phyloP scores from a whole-genome alignment of 257 asterid genomes.

The Coffea eugenioides region DNA sequence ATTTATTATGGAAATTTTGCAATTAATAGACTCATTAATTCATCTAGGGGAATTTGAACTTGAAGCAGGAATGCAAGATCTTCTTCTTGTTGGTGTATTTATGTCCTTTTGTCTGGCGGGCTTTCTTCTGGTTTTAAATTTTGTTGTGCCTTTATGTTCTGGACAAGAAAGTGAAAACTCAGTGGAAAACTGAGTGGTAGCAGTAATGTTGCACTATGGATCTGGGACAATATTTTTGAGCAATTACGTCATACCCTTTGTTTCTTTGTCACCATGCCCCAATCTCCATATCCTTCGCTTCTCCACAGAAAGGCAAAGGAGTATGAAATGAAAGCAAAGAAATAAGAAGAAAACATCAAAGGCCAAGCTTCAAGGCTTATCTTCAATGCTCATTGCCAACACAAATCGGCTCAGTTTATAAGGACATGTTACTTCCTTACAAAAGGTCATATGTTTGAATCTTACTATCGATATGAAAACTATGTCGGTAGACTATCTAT shows the following conservation, averaged over 20 bases:
- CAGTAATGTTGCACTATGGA: background rate
- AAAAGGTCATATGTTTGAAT: too few species aligned
- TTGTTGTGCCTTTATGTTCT: background rate
- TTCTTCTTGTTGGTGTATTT: background rate
- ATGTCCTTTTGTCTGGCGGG: background rate
- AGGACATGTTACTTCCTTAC: too few species aligned
- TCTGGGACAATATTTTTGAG: background rate
- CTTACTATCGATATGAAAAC: too few species aligned
- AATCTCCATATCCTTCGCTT: background rate
- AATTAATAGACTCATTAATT: conserved; percentile 7
- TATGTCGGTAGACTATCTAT: too few species aligned
- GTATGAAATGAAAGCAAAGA: background rate
- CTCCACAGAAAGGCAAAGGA: background rate
- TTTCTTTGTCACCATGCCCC: background rate
- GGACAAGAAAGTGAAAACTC: background rate
- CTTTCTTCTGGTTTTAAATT: background rate
- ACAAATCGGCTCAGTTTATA: too few species aligned
- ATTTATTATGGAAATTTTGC: conserved; percentile 16
- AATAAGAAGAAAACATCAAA: background rate
- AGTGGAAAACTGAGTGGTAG: background rate
- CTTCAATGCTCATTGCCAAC: background rate
- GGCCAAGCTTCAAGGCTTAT: too few species aligned
- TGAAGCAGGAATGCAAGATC: background rate
- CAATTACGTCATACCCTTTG: background rate
- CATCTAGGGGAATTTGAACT: background rate